Percentiles rank a stretch among this genome's conserved stretches.
phyloP scores from a whole-genome alignment of 768 basidiomycete genomes.

The Lepiota brunneoincarnata region DNA sequence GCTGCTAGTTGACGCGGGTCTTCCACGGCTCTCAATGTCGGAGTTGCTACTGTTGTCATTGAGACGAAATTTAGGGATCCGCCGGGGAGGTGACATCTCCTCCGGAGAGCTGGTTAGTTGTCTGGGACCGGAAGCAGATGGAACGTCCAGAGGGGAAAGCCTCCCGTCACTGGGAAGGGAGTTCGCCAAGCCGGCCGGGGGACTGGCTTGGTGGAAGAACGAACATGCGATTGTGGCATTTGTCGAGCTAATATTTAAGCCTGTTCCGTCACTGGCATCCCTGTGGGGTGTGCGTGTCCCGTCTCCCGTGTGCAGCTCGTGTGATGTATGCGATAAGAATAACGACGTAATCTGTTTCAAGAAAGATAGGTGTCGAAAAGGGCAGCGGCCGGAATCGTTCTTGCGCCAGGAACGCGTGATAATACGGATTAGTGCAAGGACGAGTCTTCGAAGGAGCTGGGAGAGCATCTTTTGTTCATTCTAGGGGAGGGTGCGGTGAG shows the following conservation, averaged over 20 bases:
- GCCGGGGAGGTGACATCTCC: not conserved
- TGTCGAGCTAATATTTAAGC: too few species aligned
- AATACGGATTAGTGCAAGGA: not conserved
- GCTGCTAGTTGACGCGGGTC: not conserved
- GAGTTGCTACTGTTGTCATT: not conserved
- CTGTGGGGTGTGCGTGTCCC: too few species aligned
- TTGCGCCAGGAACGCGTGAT: not conserved
- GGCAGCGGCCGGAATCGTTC: too few species aligned
- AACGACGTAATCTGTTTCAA: not conserved
- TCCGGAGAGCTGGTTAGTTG: not conserved
- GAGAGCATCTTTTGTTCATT: not conserved
- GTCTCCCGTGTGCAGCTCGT: not conserved
- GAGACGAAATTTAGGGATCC: not conserved
- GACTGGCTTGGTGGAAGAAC: not conserved
- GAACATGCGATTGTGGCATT: not conserved
- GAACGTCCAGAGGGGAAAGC: not conserved
- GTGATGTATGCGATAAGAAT: not conserved
- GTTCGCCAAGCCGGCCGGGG: not conserved
- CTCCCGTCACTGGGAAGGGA: not conserved
- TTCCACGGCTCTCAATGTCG: not conserved
- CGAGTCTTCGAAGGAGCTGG: not conserved
- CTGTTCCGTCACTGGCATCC: too few species aligned
- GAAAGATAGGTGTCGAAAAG: not conserved
- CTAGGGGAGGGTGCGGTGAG: too few species aligned
- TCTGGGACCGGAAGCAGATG: not conserved